These are phyloP conservation scores for Penicillium manginii DNA, from an alignment of 495 filamentous ascomycete species.

Conservation along the genomic window DNA sequence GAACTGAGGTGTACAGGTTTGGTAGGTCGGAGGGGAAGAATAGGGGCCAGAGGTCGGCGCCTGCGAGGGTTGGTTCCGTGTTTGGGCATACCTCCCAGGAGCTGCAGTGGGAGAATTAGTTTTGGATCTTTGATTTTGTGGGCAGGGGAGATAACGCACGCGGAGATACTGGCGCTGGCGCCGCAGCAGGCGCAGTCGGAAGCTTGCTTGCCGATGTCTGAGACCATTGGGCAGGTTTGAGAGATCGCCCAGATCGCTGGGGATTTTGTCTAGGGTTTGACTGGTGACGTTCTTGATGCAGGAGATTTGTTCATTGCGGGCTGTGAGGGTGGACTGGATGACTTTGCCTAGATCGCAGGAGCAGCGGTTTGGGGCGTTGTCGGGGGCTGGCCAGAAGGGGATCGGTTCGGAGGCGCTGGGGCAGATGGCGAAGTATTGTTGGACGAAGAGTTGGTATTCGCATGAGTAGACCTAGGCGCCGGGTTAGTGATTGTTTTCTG, in stretches of 20 bases:
- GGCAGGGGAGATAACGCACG: conserved; percentile 16
- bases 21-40: conserved; percentile 31
- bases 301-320: conserved; percentile 27
- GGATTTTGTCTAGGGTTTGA: conserved; percentile 11
- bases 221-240: conserved; percentile 17
- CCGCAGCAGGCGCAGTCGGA: conserved; percentile 34
- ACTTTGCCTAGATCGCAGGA: conserved; percentile 38
- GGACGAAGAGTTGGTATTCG: conserved; percentile 40
- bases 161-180: conserved; percentile 33
- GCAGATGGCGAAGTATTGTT: conserved; percentile 37
- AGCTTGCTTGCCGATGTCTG: conserved; percentile 23
- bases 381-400: conserved; percentile 39
- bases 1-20: conserved; percentile 30
- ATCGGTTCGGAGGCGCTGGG: conserved; percentile 32
- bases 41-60: conserved; percentile 31
- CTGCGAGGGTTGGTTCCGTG: conserved; percentile 29
- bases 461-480: conserved; percentile 42
- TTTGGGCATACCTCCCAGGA: conserved; percentile 33
- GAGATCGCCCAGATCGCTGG: conserved; percentile 15
- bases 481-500: too few species aligned
- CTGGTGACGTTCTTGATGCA: conserved; percentile 29
- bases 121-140: conserved; percentile 1
- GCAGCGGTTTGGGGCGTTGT: conserved; percentile 36
- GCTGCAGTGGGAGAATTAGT: too few species aligned
- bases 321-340: conserved; percentile 23